Conservation (phyloP, 31 red algal genomes). For the Odonthalia washingtoniensis region DNA sequence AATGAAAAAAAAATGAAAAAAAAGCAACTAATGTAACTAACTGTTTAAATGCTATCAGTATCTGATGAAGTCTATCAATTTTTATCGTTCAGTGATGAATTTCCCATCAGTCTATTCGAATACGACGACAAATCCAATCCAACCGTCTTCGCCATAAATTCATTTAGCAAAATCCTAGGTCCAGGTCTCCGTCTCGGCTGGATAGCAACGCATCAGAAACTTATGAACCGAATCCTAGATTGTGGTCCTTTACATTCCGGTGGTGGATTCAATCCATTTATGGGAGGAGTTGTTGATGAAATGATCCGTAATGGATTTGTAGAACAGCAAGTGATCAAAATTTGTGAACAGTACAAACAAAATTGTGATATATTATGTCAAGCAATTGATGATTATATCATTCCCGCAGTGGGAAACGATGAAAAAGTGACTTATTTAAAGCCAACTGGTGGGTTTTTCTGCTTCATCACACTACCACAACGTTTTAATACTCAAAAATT, state of each 20-base stretch:
- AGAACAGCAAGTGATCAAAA: constrained; percentile 29
- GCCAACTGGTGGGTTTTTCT: constrained; percentile 84
- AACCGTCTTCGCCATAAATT: constrained; percentile 74
- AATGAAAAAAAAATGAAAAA: neutral
- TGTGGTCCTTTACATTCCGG: constrained; percentile 73
- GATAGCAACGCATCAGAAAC: constrained; percentile 56
- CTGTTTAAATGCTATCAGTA: constrained; percentile 10
- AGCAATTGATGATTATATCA: constrained; percentile 59
- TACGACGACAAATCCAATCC: constrained; percentile 69
- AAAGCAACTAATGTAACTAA: too few species aligned
- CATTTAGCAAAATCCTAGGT: constrained; percentile 83
- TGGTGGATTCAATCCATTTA: constrained; percentile 84
- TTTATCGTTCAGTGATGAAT: constrained; percentile 48
- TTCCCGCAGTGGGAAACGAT: constrained; percentile 24
- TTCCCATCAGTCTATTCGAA: constrained; percentile 60
- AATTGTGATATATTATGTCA: constrained; percentile 45
- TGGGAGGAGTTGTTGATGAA: constrained; percentile 69
- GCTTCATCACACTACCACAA: constrained; percentile 64
- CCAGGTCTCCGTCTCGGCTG: constrained; percentile 89
- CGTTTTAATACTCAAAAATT: constrained; percentile 67
- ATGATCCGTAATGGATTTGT: constrained; percentile 57
- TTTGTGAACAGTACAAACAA: constrained; percentile 48
- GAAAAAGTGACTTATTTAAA: constrained; percentile 40
- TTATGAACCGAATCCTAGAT: constrained; percentile 54
- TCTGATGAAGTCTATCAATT: constrained; percentile 88